Evolutionary conservation across 1,284 basidiomycete species (phyloP).

Genomic region (Farysia itapuensis): DNA sequence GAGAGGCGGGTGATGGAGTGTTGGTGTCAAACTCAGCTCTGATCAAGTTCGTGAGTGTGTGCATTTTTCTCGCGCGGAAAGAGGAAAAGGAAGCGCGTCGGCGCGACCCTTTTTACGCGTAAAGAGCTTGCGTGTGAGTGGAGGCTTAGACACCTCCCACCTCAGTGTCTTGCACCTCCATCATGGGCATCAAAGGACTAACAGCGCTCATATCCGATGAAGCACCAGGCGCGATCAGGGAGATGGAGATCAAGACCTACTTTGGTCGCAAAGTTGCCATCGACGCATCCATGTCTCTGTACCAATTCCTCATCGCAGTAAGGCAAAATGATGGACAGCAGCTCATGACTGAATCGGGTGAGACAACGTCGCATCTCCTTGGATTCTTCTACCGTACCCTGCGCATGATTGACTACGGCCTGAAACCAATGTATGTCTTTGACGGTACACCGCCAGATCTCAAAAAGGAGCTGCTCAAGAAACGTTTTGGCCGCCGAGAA

Average conservation of each 20-base stretch:
- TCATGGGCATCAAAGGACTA: slow-evolving; percentile 66
- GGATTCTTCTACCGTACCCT: slow-evolving; percentile 85
- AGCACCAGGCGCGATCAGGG: slow-evolving; percentile 81
- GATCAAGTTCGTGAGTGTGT: too few species aligned
- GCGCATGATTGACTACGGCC: slow-evolving; percentile 97
- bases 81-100: too few species aligned
- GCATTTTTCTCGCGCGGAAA: too few species aligned
- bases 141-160: too few species aligned
- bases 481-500: slow-evolving; percentile 85
- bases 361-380: slow-evolving; percentile 90
- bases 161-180: too few species aligned
- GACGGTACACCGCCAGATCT: slow-evolving; percentile 97
- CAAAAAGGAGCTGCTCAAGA: slow-evolving; percentile 92
- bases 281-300: slow-evolving; percentile 69
- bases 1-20: too few species aligned
- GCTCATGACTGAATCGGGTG: slow-evolving; percentile 92
- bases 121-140: too few species aligned
- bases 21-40: too few species aligned
- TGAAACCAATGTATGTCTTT: slow-evolving; percentile 97
- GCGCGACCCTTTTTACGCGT: too few species aligned
- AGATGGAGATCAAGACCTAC: slow-evolving; percentile 88
- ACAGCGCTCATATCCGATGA: slow-evolving; percentile 82
- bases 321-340: slow-evolving; percentile 93
- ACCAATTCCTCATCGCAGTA: slow-evolving; percentile 95
- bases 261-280: slow-evolving; percentile 93